Evolutionary conservation across 1,284 basidiomycete genomes (phyloP), one percentile per base, ranked within the genome.

Genomic region (Salmacisia buchloeana): DNA sequence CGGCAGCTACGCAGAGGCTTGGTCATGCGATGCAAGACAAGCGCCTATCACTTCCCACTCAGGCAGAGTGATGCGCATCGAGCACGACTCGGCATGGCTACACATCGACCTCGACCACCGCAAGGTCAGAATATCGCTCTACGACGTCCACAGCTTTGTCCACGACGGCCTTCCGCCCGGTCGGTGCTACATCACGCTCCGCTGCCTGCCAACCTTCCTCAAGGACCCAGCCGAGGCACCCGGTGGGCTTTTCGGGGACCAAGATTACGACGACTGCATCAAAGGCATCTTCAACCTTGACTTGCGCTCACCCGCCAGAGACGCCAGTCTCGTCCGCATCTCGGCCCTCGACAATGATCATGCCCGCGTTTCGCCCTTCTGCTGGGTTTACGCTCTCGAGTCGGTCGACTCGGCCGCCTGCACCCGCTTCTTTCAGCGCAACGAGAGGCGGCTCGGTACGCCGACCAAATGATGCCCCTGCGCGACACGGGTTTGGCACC

Each of bases 351-450:
- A 45, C 21, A 21, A 27, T 15, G 35, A 49, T 5, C 60, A 61
- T 33, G 60, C n/a, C 3, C 10, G 15, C 5, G 49, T 61, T 4
- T n/a, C 60, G 34, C 60, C 60, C 12, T 61, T 52, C 60, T 61
- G 60, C 43, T 61, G 46, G 29, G 60, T 61, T 13, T 38, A 46
- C 33, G 13, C 33, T 2, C 27, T 61, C n/a, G 35, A 46, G 35
- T 35, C 33, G 33, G 13, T 25, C 7, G 35, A 52, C 35, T 31
- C 23, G 35, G 60, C 31, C 33, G 60, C 27, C 13, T 54, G 49
- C 15, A 33, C 12, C 27, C 49, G 49, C 6, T 54, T 54, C 15
- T 54, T 54, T n/a, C 31, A 54, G 27, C 49, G 49, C 23, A 45
- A 46, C 31, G 13, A 31, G 15, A 45, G 31, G 4, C 39, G 34